Conservation (phyloP, 208 protist species). For the Acanthamoeba divionensis region DNA sequence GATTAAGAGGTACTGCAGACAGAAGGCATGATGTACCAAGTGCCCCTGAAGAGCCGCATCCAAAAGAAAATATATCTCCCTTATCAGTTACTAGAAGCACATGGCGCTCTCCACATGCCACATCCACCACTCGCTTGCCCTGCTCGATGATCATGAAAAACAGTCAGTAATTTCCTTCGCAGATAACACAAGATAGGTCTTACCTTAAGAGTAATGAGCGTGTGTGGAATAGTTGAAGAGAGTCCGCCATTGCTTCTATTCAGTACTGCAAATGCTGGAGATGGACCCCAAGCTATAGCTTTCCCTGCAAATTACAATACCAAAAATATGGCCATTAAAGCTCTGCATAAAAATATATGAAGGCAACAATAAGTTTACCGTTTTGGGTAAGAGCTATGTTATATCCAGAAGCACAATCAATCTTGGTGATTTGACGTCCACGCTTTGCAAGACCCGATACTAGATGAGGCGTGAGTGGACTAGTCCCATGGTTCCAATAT, state of each 20-base stretch:
- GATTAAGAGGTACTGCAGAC: not conserved
- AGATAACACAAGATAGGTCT: not conserved
- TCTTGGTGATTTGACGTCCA: not conserved
- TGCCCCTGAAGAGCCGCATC: not conserved
- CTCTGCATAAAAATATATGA: conserved; percentile 16
- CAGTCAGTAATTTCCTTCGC: too few species aligned
- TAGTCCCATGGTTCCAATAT: not conserved
- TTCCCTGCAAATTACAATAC: too few species aligned
- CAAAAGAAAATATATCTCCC: conserved; percentile 45
- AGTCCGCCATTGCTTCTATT: not conserved
- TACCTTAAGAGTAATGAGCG: conserved; percentile 7
- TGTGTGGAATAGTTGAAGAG: conserved; percentile 4
- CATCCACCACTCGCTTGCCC: conserved; percentile 40
- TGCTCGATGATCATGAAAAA: not conserved
- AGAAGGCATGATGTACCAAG: conserved; percentile 5
- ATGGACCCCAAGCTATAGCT: too few species aligned
- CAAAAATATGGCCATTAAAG: not conserved
- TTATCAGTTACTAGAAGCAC: not conserved
- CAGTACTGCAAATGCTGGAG: too few species aligned
- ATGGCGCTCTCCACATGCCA: conserved; percentile 42
- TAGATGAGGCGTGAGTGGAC: not conserved
- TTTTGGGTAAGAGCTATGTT: not conserved
- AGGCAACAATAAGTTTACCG: not conserved
- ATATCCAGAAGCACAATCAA: conserved; percentile 25
- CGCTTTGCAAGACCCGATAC: not conserved